These are phyloP conservation scores for Parachaetomium inaequale DNA, from an alignment of 495 filamentous ascomycete species.

Conservation along the genomic window DNA sequence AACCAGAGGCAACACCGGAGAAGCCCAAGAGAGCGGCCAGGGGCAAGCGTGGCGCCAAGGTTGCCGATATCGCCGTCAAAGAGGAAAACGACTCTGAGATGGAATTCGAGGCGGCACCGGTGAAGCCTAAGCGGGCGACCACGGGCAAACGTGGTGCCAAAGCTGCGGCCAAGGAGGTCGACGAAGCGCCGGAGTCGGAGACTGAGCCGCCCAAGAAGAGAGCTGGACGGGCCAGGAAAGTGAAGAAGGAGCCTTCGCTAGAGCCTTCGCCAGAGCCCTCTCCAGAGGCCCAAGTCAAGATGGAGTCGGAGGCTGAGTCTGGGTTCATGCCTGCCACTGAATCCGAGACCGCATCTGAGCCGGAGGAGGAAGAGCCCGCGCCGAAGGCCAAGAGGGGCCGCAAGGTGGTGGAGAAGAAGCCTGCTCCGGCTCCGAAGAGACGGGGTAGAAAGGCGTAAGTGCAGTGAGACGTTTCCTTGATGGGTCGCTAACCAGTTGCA, in stretches of 20 bases:
- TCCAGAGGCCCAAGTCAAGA: not conserved
- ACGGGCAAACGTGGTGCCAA: conserved; percentile 24
- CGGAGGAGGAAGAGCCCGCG: conserved; percentile 16
- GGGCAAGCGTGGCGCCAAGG: conserved; percentile 27
- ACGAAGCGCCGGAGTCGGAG: conserved; percentile 6
- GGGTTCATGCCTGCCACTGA: not conserved
- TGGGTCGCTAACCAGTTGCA: not conserved
- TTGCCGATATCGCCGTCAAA: conserved; percentile 25
- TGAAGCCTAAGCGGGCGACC: conserved; percentile 23
- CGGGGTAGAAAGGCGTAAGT: conserved; percentile 24
- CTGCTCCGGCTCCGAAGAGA: conserved; percentile 19
- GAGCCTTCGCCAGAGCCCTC: conserved; percentile 15
- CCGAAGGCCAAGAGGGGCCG: conserved; percentile 32
- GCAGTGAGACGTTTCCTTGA: not conserved
- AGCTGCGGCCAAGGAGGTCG: conserved; percentile 17
- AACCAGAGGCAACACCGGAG: conserved; percentile 30
- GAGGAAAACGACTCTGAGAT: conserved; percentile 27
- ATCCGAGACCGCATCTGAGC: conserved; percentile 8
- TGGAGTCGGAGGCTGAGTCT: conserved; percentile 12
- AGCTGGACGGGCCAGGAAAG: conserved; percentile 19
- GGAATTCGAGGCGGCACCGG: conserved; percentile 25
- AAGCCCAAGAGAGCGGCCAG: conserved; percentile 28
- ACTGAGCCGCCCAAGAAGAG: conserved; percentile 19
- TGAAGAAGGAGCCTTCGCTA: conserved; percentile 17
- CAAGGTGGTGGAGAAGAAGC: conserved; percentile 24